Percentiles rank a stretch among this genome's conserved stretches.
These are phyloP conservation scores for Solanum pinnatisectum DNA, from an alignment of 257 asterid species.

Conservation along the genomic window DNA sequence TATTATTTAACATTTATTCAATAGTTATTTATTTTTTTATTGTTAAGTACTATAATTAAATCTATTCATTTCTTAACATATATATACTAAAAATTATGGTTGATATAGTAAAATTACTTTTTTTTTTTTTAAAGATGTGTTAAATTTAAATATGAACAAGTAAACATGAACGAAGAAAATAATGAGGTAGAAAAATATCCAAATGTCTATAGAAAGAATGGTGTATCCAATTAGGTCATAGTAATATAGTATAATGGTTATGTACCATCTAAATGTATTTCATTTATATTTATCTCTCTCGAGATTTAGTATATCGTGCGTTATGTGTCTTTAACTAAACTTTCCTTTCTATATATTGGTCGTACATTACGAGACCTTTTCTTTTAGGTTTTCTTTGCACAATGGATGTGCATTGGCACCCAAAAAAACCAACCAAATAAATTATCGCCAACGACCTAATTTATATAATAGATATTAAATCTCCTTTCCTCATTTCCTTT, in stretches of 20 bases:
- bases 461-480: not conserved
- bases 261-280: not conserved
- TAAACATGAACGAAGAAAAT: not conserved
- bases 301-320: too few species aligned
- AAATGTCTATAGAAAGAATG: not conserved
- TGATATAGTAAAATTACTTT: not conserved
- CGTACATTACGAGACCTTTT: not conserved
- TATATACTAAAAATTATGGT: too few species aligned
- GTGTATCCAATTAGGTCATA: not conserved
- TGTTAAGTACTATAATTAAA: not conserved
- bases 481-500: not conserved
- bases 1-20: too few species aligned
- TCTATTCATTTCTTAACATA: not conserved
- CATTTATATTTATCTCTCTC: not conserved
- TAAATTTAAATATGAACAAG: too few species aligned
- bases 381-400: too few species aligned
- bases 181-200: not conserved
- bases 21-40: too few species aligned
- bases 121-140: too few species aligned
- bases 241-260: not conserved
- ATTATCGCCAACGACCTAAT: rapidly evolving
- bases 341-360: not conserved
- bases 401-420: not conserved
- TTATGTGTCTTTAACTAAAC: not conserved
- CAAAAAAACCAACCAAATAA: too few species aligned